phyloP scores from a whole-genome alignment of 1,284 basidiomycete genomes.

The Inonotus hispidus region DNA sequence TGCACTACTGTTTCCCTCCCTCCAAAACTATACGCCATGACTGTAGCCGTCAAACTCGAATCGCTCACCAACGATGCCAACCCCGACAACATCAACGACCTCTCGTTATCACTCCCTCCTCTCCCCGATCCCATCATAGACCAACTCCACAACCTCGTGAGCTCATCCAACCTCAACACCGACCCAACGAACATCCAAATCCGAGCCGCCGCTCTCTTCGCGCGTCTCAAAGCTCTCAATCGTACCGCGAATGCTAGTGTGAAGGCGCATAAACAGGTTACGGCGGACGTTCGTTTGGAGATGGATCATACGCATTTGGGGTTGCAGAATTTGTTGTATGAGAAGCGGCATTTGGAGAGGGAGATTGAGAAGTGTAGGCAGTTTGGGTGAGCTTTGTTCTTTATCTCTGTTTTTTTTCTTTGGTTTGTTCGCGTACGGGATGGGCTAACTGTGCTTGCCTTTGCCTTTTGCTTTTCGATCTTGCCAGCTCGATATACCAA shows the following conservation, averaged over 20 bases:
- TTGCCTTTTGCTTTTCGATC: not conserved
- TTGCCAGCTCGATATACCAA: conserved; percentile 72
- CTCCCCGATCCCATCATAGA: conserved; percentile 36
- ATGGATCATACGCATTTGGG: conserved; percentile 81
- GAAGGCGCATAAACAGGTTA: conserved; percentile 62
- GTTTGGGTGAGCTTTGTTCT: conserved; percentile 58
- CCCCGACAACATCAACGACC: no score
- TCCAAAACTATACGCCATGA: not conserved
- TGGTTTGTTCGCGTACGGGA: not conserved
- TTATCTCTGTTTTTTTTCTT: not conserved
- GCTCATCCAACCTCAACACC: conserved; percentile 35
- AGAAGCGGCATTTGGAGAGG: conserved; percentile 76
- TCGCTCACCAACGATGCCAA: not conserved
- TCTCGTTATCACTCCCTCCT: not conserved
- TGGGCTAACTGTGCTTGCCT: not conserved
- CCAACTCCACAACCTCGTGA: conserved; percentile 57
- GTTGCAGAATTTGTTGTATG: conserved; percentile 77
- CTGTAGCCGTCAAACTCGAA: not conserved
- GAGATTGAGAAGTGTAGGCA: conserved; percentile 85
- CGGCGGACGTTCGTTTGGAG: conserved; percentile 66
- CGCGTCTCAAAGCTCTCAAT: conserved; percentile 69
- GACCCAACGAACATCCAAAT: conserved; percentile 52
- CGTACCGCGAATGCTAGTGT: conserved; percentile 66
- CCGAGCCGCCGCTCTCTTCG: conserved; percentile 65
- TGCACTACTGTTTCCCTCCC: not conserved